A percentile compares a stretch with the other conserved stretches of the same genome.
Evolutionary conservation across 2,329 filamentous ascomycete species (phyloP).

Genomic region (Fusarium sp.): DNA sequence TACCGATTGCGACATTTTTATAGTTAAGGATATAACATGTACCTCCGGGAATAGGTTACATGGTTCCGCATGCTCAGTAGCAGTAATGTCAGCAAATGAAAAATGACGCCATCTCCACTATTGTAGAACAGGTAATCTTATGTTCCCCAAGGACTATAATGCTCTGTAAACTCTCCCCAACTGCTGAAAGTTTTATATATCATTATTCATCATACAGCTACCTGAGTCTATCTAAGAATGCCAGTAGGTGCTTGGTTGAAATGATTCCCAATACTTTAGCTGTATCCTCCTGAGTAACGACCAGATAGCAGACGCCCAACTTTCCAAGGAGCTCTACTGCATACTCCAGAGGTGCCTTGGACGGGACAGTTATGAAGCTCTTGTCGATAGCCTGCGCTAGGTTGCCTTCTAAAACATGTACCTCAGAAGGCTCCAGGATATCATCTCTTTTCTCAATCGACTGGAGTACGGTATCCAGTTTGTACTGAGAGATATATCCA

Average conservation of each 20-base stretch:
- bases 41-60: not conserved
- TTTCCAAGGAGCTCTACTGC: conserved; percentile 25
- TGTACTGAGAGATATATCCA: conserved; percentile 4
- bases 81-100: not conserved
- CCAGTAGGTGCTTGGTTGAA: conserved; percentile 5
- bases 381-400: not conserved
- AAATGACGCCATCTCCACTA: not conserved
- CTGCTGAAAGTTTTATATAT: not conserved
- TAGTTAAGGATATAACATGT: rapidly evolving
- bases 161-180: rapidly evolving
- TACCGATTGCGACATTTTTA: not conserved
- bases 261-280: conserved; percentile 14
- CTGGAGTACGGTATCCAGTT: not conserved
- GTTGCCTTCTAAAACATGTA: not conserved
- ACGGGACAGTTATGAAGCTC: conserved; percentile 1
- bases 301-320: conserved; percentile 1
- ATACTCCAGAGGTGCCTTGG: conserved; percentile 23
- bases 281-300: conserved; percentile 14
- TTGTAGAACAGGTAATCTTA: not conserved
- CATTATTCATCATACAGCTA: no score
- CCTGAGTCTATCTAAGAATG: rapidly evolving
- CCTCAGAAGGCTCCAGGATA: not conserved
- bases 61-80: not conserved
- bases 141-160: no score
- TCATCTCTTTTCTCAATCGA: not conserved